phyloP scores from a whole-genome alignment of 2,329 filamentous ascomycete genomes.

The Dryadomyces sulphureus region DNA sequence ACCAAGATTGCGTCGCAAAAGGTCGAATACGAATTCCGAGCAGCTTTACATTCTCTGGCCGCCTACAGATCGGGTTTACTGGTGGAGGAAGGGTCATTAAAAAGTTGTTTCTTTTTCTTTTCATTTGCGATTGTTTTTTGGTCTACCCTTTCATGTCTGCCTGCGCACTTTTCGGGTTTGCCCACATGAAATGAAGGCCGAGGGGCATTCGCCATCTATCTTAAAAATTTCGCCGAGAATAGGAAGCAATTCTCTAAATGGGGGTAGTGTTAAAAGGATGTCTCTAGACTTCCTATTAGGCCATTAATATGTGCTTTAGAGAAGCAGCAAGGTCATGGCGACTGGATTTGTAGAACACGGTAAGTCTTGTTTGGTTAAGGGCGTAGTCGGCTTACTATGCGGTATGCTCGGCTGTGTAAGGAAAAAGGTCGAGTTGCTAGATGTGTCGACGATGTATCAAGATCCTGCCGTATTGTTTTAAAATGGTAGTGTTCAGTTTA shows the following conservation, averaged over 20 bases:
- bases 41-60: background rate
- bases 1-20: background rate
- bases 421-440: too few relatives aligned
- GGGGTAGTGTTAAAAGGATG: constrained; percentile 7
- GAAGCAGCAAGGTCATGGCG: background rate
- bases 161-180: background rate
- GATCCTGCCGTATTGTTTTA: too few relatives aligned
- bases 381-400: background rate
- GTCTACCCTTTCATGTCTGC: background rate
- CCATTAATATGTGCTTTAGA: background rate
- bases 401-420: too few relatives aligned
- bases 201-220: constrained; percentile 15
- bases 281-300: background rate
- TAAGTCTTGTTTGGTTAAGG: background rate
- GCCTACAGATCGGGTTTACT: background rate
- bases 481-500: too few relatives aligned
- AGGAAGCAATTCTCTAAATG: constrained; percentile 24
- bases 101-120: constrained; percentile 6
- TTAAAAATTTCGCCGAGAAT: constrained; percentile 26
- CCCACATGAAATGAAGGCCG: constrained; percentile 15
- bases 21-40: background rate
- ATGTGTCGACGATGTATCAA: too few relatives aligned
- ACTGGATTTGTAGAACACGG: background rate
- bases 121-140: constrained; percentile 1
- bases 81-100: background rate